phyloP scores from a whole-genome alignment of 139 green algal species.

The Microglena sp. region DNA sequence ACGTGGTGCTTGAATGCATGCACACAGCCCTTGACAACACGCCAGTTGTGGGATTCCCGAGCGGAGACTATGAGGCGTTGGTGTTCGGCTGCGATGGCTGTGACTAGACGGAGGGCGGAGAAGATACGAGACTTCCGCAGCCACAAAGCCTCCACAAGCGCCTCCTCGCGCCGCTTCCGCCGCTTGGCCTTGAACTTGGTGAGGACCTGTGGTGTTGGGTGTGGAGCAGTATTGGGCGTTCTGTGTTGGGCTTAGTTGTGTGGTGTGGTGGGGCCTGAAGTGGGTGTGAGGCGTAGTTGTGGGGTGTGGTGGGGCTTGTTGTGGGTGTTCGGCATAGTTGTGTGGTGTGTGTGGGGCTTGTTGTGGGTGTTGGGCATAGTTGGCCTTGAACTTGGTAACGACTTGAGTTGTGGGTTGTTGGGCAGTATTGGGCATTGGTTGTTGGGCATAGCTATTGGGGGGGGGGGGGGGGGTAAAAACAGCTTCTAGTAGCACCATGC shows the following conservation, averaged over 20 bases:
- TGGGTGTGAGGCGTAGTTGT: background rate
- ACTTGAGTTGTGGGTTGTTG: too few species aligned
- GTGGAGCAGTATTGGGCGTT: too few species aligned
- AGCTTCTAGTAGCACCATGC: too few species aligned
- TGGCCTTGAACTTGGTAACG: too few species aligned
- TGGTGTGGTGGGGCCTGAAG: too few species aligned
- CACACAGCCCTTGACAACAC: background rate
- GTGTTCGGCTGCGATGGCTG: constrained; percentile 10
- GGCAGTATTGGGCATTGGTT: too few species aligned
- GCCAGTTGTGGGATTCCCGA: background rate
- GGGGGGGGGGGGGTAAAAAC: too few species aligned
- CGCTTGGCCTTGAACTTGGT: background rate
- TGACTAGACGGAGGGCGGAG: constrained; percentile 6
- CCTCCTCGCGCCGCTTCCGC: background rate
- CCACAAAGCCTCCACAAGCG: background rate
- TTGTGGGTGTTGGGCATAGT: too few species aligned
- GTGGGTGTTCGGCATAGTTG: too few species aligned
- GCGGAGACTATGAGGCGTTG: constrained; percentile 4
- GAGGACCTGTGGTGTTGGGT: constrained; percentile 1
- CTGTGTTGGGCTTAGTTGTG: too few species aligned
- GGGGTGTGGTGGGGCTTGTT: background rate
- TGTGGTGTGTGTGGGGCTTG: too few species aligned
- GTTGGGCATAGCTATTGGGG: too few species aligned
- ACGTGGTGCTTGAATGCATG: background rate
- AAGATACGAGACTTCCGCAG: constrained; percentile 4